Base-by-base conservation (phyloP, 345 rosid species). In the Erysimum cheiranthoides region DNA sequence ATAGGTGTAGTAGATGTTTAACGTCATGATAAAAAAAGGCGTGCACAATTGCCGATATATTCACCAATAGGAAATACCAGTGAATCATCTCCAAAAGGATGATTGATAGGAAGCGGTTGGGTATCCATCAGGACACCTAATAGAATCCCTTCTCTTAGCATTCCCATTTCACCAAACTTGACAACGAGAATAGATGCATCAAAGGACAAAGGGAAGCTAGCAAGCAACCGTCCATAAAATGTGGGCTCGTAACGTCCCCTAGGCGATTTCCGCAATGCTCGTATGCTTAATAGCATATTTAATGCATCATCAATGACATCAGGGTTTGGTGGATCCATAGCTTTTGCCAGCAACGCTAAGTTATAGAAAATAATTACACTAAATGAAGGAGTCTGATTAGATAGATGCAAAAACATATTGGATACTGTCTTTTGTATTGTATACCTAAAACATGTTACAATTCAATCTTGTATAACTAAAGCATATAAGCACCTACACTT, bases 91-190 rank as follows among this genome's bases (percentile, higher is more conserved):
- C 96, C 97, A 80, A 93, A 91, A 71, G 96, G 98, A 80, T 72
- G 93, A 81, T 76, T 65, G 71, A 93, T 90, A 10, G 97, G 96
- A 39, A 83, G 86, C 57, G 98, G 98, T 70, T 79, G 94, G 18
- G 82, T 81, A 82, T 93, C 97, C 93, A 86, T 88, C 85, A 93
- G 76, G 79, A 88, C 75, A 71, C 94, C 98, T 66, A 93, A 75
- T 53, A 93, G 81, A 82, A 93, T 87, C 71, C 98, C 98, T 81
- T 93, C 94, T 28, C 86, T 88, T 82, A 93, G 81, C 88, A 90
- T 78, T 78, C 96, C 96, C 73, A 83, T 70, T 46, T 85, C 87
- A 65, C 96, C 98, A 83, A 94, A 91, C 84, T 94, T 94, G 66
- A 88, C 82, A 13, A 84, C 87, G 32, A 91, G 84, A 53, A 88